Conservation (phyloP, 2,329 filamentous ascomycete species). For the Aureobasidium uvarum region DNA sequence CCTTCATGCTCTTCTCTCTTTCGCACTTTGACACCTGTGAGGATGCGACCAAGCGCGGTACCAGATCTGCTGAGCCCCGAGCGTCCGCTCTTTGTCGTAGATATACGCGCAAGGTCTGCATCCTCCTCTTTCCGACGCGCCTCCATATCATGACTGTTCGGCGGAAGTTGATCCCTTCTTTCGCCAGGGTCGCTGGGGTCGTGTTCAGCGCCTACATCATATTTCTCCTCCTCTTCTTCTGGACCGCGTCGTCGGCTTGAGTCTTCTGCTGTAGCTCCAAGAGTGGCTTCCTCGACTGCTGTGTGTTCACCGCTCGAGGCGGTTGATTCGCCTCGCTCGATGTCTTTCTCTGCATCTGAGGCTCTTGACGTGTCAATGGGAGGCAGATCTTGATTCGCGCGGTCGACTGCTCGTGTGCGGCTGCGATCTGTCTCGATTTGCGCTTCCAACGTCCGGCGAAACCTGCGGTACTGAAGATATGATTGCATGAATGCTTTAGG, state of each 20-base stretch:
- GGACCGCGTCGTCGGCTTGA: not conserved
- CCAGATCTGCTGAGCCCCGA: conserved; percentile 29
- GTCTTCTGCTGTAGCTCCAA: not conserved
- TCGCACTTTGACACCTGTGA: conserved; percentile 43
- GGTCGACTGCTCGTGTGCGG: conserved; percentile 25
- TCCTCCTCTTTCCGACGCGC: conserved; percentile 31
- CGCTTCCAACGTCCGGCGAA: conserved; percentile 29
- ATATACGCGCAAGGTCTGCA: conserved; percentile 33
- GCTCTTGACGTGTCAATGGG: not conserved
- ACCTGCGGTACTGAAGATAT: conserved; percentile 33
- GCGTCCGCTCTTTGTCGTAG: conserved; percentile 34
- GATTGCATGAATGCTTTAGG: conserved; percentile 34
- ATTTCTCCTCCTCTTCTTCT: conserved; percentile 24
- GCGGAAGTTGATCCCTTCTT: conserved; percentile 28
- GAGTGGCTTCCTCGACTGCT: conserved; percentile 9
- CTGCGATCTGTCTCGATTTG: conserved; percentile 31
- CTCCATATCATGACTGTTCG: conserved; percentile 27
- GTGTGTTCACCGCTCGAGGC: conserved; percentile 11
- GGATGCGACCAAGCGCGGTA: conserved; percentile 37
- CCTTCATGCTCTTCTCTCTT: conserved; percentile 40
- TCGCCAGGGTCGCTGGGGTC: conserved; percentile 22
- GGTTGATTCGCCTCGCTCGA: conserved; percentile 2
- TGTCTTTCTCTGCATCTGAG: not conserved
- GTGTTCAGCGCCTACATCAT: conserved; percentile 10
- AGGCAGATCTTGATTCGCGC: conserved; percentile 7